Evolutionary conservation across 1,284 basidiomycete genomes (phyloP), one percentile per base, ranked within the genome.

Genomic region (Austroboletus sp.): DNA sequence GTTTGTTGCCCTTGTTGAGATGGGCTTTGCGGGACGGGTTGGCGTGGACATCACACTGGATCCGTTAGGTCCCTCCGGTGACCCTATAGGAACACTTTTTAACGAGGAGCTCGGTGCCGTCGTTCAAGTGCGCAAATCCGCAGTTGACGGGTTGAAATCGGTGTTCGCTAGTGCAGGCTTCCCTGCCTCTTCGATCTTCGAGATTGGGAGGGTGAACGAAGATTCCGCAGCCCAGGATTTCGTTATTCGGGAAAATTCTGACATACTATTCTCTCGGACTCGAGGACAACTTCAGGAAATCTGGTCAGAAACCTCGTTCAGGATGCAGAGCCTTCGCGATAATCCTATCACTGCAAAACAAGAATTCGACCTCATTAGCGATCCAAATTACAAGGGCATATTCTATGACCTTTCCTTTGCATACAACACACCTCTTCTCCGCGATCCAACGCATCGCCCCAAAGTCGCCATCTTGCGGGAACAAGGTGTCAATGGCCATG

Each of bases 81-180:
- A 84, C 49, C 73, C 78, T 1, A 66, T 91, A 15, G 73, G 85
- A 3, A 74, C 82, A 0, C 71, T 98, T 38, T 98, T 98, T 74
- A 96, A 94, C 66, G 95, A 98, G 63, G 96, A 98, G 68, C 77
- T 98, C 13, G 96, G 96, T 34, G 93, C 86, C 5, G 85, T 98
- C 21, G 67, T 98, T 46, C 96, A 99, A 68, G 79, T 97, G 41
- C 77, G 80, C 47, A 66, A 79, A 45, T 67, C 71, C 5, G 77
- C 88, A 39, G 62, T 93, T 40, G 61, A 68, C 8, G 66, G 69
- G 6, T 74, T 98, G 52, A 72, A 73, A 39, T 66, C 74, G 12
- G 70, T 75, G 3, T 91, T 97, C 65, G 70, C 73, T 34, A 68
- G 71, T 29, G 70, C 75, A 15, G 86, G 88, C 3, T 86, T 97